Conservation (phyloP, 352 stramenopile species). For the Aphanomyces astaci region DNA sequence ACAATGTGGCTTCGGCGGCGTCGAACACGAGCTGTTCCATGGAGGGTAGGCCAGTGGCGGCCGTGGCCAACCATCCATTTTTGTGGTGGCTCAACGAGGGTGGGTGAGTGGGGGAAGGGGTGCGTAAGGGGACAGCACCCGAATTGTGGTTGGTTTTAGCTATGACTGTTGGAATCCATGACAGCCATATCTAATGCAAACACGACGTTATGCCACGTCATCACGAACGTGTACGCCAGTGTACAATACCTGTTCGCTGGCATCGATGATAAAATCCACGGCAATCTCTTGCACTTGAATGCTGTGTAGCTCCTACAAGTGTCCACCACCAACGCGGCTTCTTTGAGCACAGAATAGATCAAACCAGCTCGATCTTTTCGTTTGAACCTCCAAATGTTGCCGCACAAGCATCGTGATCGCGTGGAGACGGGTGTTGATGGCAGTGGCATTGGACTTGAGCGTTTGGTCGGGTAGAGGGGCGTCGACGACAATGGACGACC, state of each 20-base stretch:
- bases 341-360: background rate
- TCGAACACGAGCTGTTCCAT: background rate
- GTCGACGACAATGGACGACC: background rate
- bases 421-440: conserved; percentile 11
- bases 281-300: conserved; percentile 14
- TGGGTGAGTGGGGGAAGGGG: background rate
- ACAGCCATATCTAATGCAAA: background rate
- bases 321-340: background rate
- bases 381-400: conserved; percentile 5
- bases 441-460: background rate
- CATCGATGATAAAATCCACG: conserved; percentile 28
- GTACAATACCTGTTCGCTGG: conserved; percentile 21
- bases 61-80: conserved; percentile 3
- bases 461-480: background rate
- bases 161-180: background rate
- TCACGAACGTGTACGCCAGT: background rate
- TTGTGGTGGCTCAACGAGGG: background rate
- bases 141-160: background rate
- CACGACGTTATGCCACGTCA: too few species aligned
- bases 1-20: background rate
- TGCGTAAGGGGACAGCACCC: background rate
- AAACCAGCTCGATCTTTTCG: too few species aligned
- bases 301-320: conserved; percentile 22
- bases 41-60: background rate
- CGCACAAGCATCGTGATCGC: background rate